Evolutionary conservation across 208 protist genomes (phyloP).

Genomic region (Novymonas esmeraldas): DNA sequence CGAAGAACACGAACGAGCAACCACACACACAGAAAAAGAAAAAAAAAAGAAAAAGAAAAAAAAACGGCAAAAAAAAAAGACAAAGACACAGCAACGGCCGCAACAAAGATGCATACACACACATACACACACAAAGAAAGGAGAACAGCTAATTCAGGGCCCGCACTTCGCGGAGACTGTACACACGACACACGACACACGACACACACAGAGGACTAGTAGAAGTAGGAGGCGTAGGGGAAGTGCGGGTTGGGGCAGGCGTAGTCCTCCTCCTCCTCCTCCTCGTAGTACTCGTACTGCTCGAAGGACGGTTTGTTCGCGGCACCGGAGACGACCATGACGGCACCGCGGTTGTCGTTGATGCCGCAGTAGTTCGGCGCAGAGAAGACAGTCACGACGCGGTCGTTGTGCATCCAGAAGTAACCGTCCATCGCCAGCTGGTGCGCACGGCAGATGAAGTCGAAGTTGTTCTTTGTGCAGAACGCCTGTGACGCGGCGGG

Average conservation of each 20-base stretch:
- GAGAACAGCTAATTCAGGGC: not conserved
- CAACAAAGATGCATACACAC: no score
- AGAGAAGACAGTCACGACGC: slow-evolving; percentile 72
- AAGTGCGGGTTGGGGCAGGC: slow-evolving; percentile 10
- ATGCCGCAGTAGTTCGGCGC: slow-evolving; percentile 81
- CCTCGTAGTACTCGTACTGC: slow-evolving; percentile 41
- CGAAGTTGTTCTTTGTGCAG: slow-evolving; percentile 94
- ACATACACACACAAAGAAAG: no score
- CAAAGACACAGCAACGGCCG: no score
- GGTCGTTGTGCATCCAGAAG: slow-evolving; percentile 56
- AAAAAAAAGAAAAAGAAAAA: slow-evolving; percentile 12
- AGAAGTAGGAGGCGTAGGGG: slow-evolving; percentile 37
- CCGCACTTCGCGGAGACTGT: not conserved
- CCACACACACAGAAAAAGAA: not conserved
- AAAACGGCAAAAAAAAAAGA: no score
- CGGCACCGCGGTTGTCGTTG: slow-evolving; percentile 73
- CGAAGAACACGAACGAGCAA: not conserved
- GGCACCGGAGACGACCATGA: slow-evolving; percentile 37
- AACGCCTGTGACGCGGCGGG: slow-evolving; percentile 94
- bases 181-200: not conserved
- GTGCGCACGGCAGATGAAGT: slow-evolving; percentile 94
- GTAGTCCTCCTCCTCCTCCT: slow-evolving; percentile 21
- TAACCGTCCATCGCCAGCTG: slow-evolving; percentile 93
- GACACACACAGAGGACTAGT: not conserved
- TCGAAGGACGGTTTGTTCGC: slow-evolving; percentile 34